phyloP scores from a whole-genome alignment of 306 rosid genomes.

The Carpinus viminea region DNA sequence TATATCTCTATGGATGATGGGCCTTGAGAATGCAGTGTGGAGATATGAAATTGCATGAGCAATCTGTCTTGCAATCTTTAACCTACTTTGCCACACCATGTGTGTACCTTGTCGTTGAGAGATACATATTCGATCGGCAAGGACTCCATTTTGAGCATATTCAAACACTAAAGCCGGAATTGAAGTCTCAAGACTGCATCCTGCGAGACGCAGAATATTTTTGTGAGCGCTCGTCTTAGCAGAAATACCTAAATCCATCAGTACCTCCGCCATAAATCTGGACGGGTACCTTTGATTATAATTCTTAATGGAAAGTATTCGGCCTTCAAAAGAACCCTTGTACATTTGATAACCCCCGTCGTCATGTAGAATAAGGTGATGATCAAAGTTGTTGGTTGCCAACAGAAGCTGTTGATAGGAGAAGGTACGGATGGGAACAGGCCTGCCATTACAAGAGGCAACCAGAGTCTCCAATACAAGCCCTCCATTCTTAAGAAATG shows the following conservation, averaged over 20 bases:
- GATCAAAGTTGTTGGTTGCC: not conserved
- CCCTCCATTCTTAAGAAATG: not conserved
- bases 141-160: not conserved
- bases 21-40: not conserved
- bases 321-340: not conserved
- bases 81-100: not conserved
- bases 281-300: too few relatives aligned
- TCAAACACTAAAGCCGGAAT: not conserved
- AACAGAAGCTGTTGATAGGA: not conserved
- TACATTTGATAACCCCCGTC: not conserved
- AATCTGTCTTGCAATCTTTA: not conserved
- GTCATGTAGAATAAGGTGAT: not conserved
- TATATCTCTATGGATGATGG: conserved; percentile 12
- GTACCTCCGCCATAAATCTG: not conserved
- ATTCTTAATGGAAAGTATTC: not conserved
- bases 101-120: not conserved
- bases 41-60: not conserved
- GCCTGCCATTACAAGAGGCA: not conserved
- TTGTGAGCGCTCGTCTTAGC: not conserved
- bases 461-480: not conserved
- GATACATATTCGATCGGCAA: not conserved
- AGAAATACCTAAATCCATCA: not conserved
- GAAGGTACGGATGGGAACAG: not conserved
- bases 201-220: not conserved
- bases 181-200: not conserved